Evolutionary conservation across 2,329 filamentous ascomycete genomes (phyloP).

Genomic region (Colletotrichum brevisporum): DNA sequence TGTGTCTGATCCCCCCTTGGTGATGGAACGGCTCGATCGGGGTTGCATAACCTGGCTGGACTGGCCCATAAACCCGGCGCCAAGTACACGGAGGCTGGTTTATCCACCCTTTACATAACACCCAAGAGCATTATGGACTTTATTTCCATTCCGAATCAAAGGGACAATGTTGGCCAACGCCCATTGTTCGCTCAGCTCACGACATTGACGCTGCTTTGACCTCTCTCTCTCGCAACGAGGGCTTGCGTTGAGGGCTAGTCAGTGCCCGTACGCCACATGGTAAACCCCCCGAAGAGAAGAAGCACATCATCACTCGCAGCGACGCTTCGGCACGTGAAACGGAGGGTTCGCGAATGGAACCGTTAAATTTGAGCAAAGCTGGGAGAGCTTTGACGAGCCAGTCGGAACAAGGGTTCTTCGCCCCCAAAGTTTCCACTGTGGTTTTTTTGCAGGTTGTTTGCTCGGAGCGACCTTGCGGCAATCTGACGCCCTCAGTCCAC

Average conservation of each 20-base stretch:
- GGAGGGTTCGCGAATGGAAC: constrained; percentile 16
- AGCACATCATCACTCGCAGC: constrained; percentile 29
- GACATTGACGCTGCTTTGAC: background rate
- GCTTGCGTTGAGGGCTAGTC: background rate
- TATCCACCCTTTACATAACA: constrained; percentile 1
- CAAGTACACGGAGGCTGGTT: background rate
- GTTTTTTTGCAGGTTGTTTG: background rate
- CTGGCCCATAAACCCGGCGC: constrained; percentile 13
- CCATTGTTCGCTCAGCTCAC: background rate
- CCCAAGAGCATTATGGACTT: background rate
- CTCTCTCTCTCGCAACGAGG: background rate
- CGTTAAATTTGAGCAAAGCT: constrained; percentile 12
- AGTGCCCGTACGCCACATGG: background rate
- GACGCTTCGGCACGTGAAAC: constrained; percentile 32
- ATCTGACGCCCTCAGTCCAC: constrained; percentile 22
- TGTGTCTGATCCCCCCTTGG: constrained; percentile 27
- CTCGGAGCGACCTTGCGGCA: background rate
- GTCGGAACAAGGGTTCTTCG: constrained; percentile 14
- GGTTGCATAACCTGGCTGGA: constrained; percentile 14
- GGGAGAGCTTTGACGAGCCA: constrained; percentile 10
- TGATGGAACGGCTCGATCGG: constrained; percentile 30
- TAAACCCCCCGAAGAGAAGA: background rate
- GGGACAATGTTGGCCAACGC: background rate
- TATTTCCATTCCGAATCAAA: background rate
- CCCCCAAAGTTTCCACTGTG: constrained; percentile 10